Percentiles rank a stretch among this genome's conserved stretches.
Evolutionary conservation across 2,329 filamentous ascomycete species (phyloP).

Genomic region (Graphiopsis chlorocephala): DNA sequence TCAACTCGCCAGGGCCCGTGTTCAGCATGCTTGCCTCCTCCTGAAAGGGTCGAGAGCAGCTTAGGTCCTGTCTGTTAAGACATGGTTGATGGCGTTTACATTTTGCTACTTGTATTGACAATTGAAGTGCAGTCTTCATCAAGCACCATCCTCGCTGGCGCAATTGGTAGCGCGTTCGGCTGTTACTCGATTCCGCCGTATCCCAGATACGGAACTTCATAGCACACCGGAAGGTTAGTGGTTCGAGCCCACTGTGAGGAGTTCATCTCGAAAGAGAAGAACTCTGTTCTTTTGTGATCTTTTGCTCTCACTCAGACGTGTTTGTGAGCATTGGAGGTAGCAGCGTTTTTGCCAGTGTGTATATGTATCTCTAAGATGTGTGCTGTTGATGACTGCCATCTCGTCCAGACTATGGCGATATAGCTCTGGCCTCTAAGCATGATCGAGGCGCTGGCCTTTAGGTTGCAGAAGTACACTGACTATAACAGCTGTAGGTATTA

Average conservation of each 20-base stretch:
- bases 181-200: neutral
- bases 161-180: conserved; percentile 15
- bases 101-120: neutral
- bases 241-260: conserved; percentile 14
- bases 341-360: neutral
- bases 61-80: neutral
- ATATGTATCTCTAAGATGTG: neutral
- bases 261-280: neutral
- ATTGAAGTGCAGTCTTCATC: neutral
- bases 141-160: conserved; percentile 11
- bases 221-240: conserved; percentile 12
- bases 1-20: neutral
- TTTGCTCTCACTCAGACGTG: neutral
- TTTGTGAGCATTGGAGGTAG: neutral
- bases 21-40: neutral
- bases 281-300: neutral
- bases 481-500: neutral
- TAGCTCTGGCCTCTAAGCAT: neutral
- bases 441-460: neutral
- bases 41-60: neutral
- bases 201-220: neutral
- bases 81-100: neutral
- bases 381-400: neutral
- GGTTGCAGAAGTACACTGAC: neutral
- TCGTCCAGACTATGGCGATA: neutral